phyloP scores from a whole-genome alignment of 2,329 filamentous ascomycete species.

The Colletotrichum sp. region DNA sequence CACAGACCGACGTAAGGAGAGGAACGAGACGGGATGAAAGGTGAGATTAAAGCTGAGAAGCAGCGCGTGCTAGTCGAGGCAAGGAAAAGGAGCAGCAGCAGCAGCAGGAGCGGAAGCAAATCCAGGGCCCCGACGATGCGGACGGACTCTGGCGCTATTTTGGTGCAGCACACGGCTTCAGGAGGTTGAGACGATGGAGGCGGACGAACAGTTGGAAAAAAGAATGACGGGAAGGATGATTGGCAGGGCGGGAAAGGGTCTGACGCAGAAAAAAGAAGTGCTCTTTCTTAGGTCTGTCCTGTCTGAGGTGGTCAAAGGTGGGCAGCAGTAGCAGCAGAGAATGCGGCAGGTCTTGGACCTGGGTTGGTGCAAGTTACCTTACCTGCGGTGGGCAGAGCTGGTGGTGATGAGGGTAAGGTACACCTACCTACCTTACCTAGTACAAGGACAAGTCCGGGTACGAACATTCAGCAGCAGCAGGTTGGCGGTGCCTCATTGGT shows the following conservation, averaged over 20 bases:
- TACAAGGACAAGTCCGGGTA: background rate
- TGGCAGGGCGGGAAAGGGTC: slow-evolving; percentile 17
- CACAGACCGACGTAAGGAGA: slow-evolving; percentile 19
- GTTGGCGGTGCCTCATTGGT: background rate
- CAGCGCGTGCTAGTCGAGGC: background rate
- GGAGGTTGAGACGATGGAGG: slow-evolving; percentile 15
- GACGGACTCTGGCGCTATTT: slow-evolving; percentile 17
- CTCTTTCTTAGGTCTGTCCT: background rate
- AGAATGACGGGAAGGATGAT: slow-evolving; percentile 18
- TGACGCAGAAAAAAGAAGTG: slow-evolving; percentile 2
- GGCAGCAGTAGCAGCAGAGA: background rate
- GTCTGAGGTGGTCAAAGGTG: background rate
- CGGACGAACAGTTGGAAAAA: background rate
- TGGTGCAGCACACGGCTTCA: slow-evolving; percentile 15
- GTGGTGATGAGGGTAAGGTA: background rate
- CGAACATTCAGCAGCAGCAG: background rate
- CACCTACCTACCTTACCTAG: background rate
- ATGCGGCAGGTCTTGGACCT: background rate
- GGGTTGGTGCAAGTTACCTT: background rate
- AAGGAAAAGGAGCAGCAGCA: background rate
- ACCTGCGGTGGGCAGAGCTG: background rate
- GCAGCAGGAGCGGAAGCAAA: background rate
- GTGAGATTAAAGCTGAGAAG: slow-evolving; percentile 11
- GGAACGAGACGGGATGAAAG: slow-evolving; percentile 14
- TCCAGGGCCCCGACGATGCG: slow-evolving; percentile 1